Conservation (phyloP, 2,329 filamentous ascomycete genomes). For the Talaromyces sp. region DNA sequence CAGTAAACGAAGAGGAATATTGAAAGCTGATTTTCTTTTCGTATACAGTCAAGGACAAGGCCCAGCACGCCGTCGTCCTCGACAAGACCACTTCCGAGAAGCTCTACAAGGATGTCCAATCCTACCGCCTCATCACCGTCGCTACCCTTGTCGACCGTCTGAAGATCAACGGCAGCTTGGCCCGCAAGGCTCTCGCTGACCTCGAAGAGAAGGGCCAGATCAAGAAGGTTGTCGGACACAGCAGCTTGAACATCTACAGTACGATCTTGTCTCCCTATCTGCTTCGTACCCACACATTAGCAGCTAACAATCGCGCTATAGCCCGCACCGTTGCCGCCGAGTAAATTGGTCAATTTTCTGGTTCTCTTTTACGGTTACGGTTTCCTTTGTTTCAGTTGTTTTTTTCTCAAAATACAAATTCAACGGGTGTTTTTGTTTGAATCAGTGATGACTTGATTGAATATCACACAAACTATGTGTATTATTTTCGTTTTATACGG, state of each 20-base stretch:
- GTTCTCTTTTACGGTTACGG: slow-evolving; percentile 30
- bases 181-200: slow-evolving; percentile 80
- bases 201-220: slow-evolving; percentile 98
- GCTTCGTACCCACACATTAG: background rate
- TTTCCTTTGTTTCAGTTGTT: slow-evolving; percentile 20
- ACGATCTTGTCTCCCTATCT: slow-evolving; percentile 38
- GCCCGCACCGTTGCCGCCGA: slow-evolving; percentile 43
- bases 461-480: slow-evolving; percentile 3
- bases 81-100: slow-evolving; percentile 97
- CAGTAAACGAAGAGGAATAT: background rate
- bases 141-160: slow-evolving; percentile 97
- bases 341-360: slow-evolving; percentile 28
- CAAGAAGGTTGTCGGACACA: slow-evolving; percentile 95
- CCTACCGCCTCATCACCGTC: slow-evolving; percentile 98
- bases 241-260: slow-evolving; percentile 98
- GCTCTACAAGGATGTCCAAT: slow-evolving; percentile 99
- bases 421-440: slow-evolving; percentile 13
- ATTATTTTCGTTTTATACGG: slow-evolving; percentile 33
- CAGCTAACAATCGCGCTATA: slow-evolving; percentile 17
- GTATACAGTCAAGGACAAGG: slow-evolving; percentile 97
- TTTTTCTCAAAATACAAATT: slow-evolving; percentile 7
- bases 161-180: slow-evolving; percentile 99
- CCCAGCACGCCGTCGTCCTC: slow-evolving; percentile 96
- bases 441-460: slow-evolving; percentile 9
- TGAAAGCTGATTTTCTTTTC: slow-evolving; percentile 1